These are phyloP conservation scores for Paecilomyces sp. DNA, from an alignment of 2,329 filamentous ascomycete species.

Conservation along the genomic window DNA sequence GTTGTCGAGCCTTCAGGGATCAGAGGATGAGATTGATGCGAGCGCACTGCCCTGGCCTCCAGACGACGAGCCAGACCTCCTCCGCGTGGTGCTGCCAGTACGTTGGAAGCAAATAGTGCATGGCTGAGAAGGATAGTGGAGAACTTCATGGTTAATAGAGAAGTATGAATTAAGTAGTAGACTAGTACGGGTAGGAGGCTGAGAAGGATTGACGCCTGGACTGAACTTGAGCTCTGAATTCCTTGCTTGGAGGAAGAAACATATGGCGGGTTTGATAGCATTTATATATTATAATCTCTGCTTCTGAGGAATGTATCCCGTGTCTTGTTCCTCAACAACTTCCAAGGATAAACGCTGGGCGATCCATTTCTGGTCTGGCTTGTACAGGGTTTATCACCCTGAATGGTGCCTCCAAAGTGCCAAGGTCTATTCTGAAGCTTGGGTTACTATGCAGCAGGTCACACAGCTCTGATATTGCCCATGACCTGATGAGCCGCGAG, in stretches of 20 bases:
- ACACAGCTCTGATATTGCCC: not conserved
- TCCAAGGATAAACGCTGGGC: not conserved
- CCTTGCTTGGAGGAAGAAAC: not conserved
- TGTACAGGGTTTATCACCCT: not conserved
- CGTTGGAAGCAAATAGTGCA: constrained; percentile 14
- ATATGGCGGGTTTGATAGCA: not conserved
- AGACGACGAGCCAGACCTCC: constrained; percentile 20
- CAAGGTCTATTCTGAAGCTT: not conserved
- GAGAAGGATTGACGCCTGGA: not conserved
- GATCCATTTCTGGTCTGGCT: not conserved
- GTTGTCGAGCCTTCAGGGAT: constrained; percentile 1
- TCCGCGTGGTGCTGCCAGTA: constrained; percentile 21
- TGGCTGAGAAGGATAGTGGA: constrained; percentile 12
- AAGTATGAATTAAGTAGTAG: not conserved
- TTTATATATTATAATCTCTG: not conserved
- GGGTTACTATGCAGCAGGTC: not conserved
- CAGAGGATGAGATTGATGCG: constrained; percentile 19
- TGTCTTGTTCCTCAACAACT: not conserved
- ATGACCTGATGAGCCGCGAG: not conserved
- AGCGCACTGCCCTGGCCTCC: constrained; percentile 15
- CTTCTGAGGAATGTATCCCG: not conserved
- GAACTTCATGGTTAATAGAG: constrained; percentile 22
- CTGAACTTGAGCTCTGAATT: not conserved
- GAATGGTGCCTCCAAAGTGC: not conserved
- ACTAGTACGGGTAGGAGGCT: not conserved